These are phyloP conservation scores for Bonia amplexicaulis DNA, from an alignment of 176 grass and related monocot genomes.

Conservation along the genomic window DNA sequence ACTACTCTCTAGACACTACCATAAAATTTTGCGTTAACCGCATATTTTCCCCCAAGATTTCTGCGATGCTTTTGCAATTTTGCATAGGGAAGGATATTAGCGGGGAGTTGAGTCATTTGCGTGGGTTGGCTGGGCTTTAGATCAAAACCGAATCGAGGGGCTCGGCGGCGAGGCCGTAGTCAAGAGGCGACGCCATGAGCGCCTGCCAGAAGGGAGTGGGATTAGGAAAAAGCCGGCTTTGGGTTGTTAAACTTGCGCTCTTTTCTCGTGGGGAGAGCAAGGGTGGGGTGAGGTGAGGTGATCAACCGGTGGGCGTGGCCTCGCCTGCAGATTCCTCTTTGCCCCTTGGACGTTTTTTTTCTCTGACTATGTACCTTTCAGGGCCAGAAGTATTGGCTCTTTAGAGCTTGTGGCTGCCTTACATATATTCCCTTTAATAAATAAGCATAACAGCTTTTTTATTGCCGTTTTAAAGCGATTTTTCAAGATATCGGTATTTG, in stretches of 20 bases:
- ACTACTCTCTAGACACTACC: too few relatives aligned
- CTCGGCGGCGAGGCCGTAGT: background rate
- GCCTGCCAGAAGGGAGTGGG: constrained; percentile 8
- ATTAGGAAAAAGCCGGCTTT: constrained; percentile 29
- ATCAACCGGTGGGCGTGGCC: background rate
- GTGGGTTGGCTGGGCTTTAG: background rate
- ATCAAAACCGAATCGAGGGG: background rate
- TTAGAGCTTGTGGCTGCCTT: too few relatives aligned
- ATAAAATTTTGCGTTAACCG: background rate
- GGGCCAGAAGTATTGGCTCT: background rate
- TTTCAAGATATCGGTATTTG: too few relatives aligned
- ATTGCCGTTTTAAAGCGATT: too few relatives aligned
- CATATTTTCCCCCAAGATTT: background rate
- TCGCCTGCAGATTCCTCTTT: background rate
- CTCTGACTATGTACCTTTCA: background rate
- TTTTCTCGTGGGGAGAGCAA: constrained; percentile 27
- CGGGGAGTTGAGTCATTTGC: background rate
- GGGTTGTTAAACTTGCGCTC: constrained; percentile 28
- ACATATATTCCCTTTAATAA: too few relatives aligned
- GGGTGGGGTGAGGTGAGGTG: background rate
- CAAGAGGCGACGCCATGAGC: background rate
- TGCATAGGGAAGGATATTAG: background rate
- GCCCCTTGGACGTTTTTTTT: constrained; percentile 20
- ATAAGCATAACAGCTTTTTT: too few relatives aligned
- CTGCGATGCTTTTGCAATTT: background rate